Conservation (phyloP, 139 green algal species). For the Klebsormidium nitens region DNA sequence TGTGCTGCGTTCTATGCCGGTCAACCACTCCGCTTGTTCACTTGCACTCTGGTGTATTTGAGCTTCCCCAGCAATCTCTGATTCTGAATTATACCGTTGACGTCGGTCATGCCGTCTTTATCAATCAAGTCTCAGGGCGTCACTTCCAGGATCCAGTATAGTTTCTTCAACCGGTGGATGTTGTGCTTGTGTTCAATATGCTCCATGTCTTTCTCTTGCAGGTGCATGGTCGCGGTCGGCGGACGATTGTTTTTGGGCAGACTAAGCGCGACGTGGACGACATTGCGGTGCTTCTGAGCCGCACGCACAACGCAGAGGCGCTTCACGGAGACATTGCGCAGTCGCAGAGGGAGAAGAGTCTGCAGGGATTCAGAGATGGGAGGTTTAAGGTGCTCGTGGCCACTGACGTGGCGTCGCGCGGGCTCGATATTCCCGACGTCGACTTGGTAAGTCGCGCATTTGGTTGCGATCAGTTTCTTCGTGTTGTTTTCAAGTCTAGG, state of each 20-base stretch:
- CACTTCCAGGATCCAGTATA: no score
- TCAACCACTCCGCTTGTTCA: no score
- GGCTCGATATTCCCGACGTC: conserved; percentile 56
- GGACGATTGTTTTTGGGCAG: conserved; percentile 87
- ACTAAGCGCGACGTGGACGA: conserved; percentile 58
- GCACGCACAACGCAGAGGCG: conserved; percentile 35
- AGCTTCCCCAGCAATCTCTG: no score
- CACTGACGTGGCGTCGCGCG: conserved; percentile 57
- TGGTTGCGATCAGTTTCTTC: no score
- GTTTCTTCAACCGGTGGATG: no score
- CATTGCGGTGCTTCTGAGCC: conserved; percentile 30
- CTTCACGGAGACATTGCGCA: conserved; percentile 58
- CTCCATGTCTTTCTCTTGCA: background rate
- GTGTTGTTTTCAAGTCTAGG: background rate
- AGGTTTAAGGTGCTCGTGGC: conserved; percentile 53
- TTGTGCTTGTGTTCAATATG: background rate
- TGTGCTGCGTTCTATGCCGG: no score
- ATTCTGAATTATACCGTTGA: no score
- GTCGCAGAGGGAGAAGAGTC: conserved; percentile 46
- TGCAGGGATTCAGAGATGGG: conserved; percentile 47
- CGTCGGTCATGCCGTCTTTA: no score
- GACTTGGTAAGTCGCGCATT: conserved; percentile 44
- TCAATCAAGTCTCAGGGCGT: no score
- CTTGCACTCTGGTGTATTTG: no score
- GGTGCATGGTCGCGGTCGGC: conserved; percentile 59